phyloP scores from a whole-genome alignment of 2,329 filamentous ascomycete species.

The Xylariomycetidae sp. region DNA sequence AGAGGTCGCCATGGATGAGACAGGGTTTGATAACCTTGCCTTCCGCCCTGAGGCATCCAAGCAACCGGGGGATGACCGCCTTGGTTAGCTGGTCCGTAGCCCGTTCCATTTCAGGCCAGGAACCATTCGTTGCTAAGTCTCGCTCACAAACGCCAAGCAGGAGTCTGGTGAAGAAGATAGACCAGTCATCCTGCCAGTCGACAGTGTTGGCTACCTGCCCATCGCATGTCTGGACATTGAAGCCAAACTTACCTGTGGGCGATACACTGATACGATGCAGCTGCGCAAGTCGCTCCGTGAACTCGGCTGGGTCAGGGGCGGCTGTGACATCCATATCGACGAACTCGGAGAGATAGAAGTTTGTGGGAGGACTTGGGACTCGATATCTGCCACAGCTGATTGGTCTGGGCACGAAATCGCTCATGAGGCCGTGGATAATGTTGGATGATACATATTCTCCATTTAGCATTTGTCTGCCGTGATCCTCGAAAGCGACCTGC shows the following conservation, averaged over 20 bases:
- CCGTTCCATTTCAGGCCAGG: not conserved
- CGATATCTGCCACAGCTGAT: constrained; percentile 9
- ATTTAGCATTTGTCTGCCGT: constrained; percentile 8
- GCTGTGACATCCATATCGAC: constrained; percentile 14
- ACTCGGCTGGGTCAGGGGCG: constrained; percentile 2
- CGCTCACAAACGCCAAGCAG: not conserved
- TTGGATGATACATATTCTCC: constrained; percentile 14
- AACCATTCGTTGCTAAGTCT: not conserved
- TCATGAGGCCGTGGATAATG: constrained; percentile 4
- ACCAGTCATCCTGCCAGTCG: constrained; percentile 1
- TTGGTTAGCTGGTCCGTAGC: not conserved
- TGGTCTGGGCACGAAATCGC: constrained; percentile 6
- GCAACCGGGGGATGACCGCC: not conserved
- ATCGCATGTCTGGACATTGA: constrained; percentile 1
- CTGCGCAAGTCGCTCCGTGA: not conserved
- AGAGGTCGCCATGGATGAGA: constrained; percentile 2
- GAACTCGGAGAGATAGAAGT: constrained; percentile 18
- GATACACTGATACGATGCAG: constrained; percentile 1
- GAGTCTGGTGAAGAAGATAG: not conserved
- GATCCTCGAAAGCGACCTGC: constrained; percentile 3
- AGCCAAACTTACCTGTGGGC: constrained; percentile 1
- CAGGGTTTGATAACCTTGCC: not conserved
- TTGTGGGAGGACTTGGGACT: not conserved
- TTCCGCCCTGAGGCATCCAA: not conserved
- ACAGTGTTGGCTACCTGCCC: not conserved